Base-by-base conservation (phyloP, 2,329 filamentous ascomycete genomes). In the Neonectria magnoliae region DNA sequence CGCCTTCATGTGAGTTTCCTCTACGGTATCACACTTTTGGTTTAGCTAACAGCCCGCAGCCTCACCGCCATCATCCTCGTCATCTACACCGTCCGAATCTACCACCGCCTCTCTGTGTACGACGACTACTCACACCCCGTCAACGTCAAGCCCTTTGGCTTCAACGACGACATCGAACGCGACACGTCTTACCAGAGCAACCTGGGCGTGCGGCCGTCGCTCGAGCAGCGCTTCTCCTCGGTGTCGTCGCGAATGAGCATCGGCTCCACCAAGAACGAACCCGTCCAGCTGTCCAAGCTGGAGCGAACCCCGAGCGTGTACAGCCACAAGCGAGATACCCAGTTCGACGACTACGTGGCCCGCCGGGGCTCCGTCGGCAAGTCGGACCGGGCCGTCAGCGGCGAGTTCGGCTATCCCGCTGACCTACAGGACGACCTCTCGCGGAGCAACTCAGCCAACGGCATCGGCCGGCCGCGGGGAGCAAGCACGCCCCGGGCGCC, bases 41-140 rank as follows among this genome's bases (percentile, higher is more conserved):
- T 31, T 10, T 25, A 38, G 20, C 61, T 68, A 62, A 69, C 66
- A 41, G 29, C n/a, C 7, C 13, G 33, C 3, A 57, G 71, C 60
- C 52, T 82, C 61, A 79, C 81, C 31, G 81, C 82, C 18, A 61
- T 83, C n/a, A 68, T 78, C 20, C 78, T 84, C 13, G 75, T 81
- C 44, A 71, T 82, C 47, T 87, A 88, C 74, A 77, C 85, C 20
- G 68, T 84, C 56, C 69, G 78, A 53, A 80, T 78, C 29, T 86
- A 85, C 75, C 82, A 82, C 55, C 82, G 83, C 16, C 76, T 86
- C 13, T 75, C 82, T 20, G 72, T 78, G 31, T 84, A 84, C 71
- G 83, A 87, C 69, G 82, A 85, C 68, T 85, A 87, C 67, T 76
- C 82, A 64, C 79, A 84, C 42, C 81, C 84, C 9, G 76, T 80